These are phyloP conservation scores for Pichia paraexigua DNA, from an alignment of 805 yeast species.

Conservation along the genomic window DNA sequence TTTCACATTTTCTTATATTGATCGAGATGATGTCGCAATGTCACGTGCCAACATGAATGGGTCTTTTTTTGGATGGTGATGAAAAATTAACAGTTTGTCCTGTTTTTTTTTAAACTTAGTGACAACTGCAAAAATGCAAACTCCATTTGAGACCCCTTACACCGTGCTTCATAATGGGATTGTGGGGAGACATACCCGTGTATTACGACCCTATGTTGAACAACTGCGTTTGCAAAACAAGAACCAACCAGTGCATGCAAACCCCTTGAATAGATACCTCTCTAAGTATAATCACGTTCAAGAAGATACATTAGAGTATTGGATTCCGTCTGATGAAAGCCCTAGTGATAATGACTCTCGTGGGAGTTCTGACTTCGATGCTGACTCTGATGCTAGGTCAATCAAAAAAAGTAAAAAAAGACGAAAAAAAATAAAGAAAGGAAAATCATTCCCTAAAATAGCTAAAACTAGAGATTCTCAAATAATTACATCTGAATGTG, in stretches of 20 bases:
- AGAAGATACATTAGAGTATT: constrained; percentile 17
- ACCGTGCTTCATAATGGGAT: background rate
- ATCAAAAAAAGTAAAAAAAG: background rate
- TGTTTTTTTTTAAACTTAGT: background rate
- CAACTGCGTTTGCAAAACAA: constrained; percentile 3
- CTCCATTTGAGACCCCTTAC: constrained; percentile 5
- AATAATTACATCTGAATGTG: background rate
- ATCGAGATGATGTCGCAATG: background rate
- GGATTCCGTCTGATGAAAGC: constrained; percentile 14
- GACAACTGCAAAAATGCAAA: background rate
- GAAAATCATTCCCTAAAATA: background rate
- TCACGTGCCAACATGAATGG: background rate
- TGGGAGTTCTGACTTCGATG: background rate
- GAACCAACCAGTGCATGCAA: constrained; percentile 6
- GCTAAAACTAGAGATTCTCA: constrained; percentile 2
- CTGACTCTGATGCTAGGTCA: background rate
- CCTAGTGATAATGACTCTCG: background rate
- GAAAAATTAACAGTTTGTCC: background rate
- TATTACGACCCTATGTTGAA: constrained; percentile 3
- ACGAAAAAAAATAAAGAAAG: background rate
- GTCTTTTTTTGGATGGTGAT: background rate
- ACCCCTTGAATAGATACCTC: constrained; percentile 8
- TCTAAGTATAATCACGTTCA: constrained; percentile 11
- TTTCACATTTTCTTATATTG: background rate
- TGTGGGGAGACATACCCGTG: background rate